Evolutionary conservation across 352 stramenopile genomes (phyloP), one percentile per base, ranked within the genome.

Genomic region (Globisporangium paroecandrum): DNA sequence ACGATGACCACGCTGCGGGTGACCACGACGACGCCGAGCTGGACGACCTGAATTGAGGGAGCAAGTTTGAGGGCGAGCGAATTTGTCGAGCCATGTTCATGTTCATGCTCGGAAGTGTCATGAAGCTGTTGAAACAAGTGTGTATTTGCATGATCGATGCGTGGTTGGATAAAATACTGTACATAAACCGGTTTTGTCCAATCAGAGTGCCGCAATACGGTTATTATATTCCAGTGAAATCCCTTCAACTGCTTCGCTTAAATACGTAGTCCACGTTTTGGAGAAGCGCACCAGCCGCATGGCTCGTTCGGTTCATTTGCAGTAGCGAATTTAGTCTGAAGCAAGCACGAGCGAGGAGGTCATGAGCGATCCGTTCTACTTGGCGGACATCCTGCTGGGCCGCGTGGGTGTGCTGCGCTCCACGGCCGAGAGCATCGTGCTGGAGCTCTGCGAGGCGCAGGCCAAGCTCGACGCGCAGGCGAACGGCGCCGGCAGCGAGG

Each of bases 341-440:
- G 13, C 20, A 15, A 43, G 46, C 69, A 54, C 34, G 59, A 34
- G 55, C 53, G 41, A 24, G 13, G 18, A 24, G 18, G 53, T 18
- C 46, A 95, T 95, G 87, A 93, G 87, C 73, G 87, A 95, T 65
- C 87, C 87, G 65, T 93, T 95, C 76, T 93, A 93, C 65, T 76
- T 95, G 36, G 87, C 87, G 8, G 87, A 95, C 67, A 95, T 95
- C 73, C 71, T 95, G 34, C 69, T 93, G 32, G 87, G 87, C 41
- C 85, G 87, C 57, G 87, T 95, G 49, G 87, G 85, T 70, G 87
- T 93, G 62, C 73, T 95, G 55, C 87, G 87, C 58, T 93, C 85
- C 54, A 93, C 87, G 53, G 83, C 87, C 22, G 87, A 95, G 74
- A 93, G 85, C 68, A 93, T 95, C 68, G 86, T 95, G 47, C 72